These are phyloP conservation scores for Nephromyces sp. DNA, from an alignment of 169 alveolate species.

Conservation along the genomic window DNA sequence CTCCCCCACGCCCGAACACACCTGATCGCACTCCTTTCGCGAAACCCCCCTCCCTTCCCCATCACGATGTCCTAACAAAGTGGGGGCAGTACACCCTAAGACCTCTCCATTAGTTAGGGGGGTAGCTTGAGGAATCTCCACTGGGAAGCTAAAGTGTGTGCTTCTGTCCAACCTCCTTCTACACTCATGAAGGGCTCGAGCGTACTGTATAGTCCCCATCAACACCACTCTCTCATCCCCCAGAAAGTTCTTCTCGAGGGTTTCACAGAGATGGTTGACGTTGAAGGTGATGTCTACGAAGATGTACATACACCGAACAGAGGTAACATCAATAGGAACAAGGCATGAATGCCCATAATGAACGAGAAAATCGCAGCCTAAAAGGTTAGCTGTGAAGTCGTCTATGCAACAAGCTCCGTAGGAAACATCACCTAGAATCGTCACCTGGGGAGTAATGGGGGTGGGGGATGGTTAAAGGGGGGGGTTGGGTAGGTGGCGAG, in stretches of 20 bases:
- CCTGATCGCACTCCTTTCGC: too few species aligned
- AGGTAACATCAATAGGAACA: constrained; percentile 76
- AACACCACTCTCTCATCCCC: constrained; percentile 56
- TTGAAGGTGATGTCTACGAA: constrained; percentile 89
- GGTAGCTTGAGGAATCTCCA: constrained; percentile 77
- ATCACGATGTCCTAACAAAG: neutral
- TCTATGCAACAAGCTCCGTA: constrained; percentile 99
- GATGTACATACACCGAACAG: constrained; percentile 76
- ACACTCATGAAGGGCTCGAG: constrained; percentile 3
- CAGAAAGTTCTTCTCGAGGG: constrained; percentile 52
- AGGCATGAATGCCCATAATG: constrained; percentile 98
- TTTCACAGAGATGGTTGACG: constrained; percentile 68
- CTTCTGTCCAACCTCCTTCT: neutral
- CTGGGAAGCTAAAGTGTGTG: constrained; percentile 8
- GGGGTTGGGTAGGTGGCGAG: too few species aligned
- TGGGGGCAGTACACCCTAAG: constrained; percentile 74
- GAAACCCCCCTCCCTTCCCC: too few species aligned
- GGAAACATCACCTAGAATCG: constrained; percentile 87
- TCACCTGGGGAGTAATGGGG: too few species aligned
- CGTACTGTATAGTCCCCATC: constrained; percentile 77
- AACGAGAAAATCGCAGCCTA: constrained; percentile 83
- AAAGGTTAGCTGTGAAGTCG: constrained; percentile 80
- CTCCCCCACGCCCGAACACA: too few species aligned
- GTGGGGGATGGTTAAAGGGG: too few species aligned
- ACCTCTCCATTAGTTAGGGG: constrained; percentile 98